phyloP scores from a whole-genome alignment of 2,329 filamentous ascomycete genomes.

The Plectosphaerella cucumerina region DNA sequence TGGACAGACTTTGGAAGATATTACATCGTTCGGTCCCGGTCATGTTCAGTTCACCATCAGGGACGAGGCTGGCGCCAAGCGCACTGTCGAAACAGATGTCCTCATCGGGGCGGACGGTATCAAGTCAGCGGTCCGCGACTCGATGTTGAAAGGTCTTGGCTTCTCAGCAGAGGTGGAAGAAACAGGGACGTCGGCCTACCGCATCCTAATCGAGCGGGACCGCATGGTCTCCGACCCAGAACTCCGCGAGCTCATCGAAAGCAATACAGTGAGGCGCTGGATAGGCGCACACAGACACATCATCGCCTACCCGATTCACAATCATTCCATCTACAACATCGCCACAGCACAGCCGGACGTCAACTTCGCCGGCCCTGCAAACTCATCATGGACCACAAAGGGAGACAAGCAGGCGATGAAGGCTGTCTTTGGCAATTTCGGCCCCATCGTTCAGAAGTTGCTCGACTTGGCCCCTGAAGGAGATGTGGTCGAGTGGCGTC shows the following conservation, averaged over 20 bases:
- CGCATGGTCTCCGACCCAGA: conserved; percentile 65
- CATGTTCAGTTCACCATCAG: conserved; percentile 54
- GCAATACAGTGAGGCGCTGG: conserved; percentile 56
- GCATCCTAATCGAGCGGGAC: conserved; percentile 45
- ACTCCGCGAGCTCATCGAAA: conserved; percentile 54
- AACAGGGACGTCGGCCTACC: conserved; percentile 49
- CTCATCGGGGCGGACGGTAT: conserved; percentile 51
- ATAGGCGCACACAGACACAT: conserved; percentile 64
- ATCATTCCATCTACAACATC: conserved; percentile 63
- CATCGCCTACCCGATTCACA: conserved; percentile 62
- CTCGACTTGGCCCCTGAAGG: conserved; percentile 58
- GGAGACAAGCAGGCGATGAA: conserved; percentile 59
- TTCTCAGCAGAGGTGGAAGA: conserved; percentile 38
- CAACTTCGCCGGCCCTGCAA: conserved; percentile 44
- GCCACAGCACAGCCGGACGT: conserved; percentile 57
- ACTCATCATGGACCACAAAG: conserved; percentile 59
- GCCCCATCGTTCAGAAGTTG: conserved; percentile 56
- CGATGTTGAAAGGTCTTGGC: conserved; percentile 49
- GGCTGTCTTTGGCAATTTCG: conserved; percentile 55
- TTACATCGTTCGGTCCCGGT: conserved; percentile 55
- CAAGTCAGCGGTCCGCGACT: conserved; percentile 40
- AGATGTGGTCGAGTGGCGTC: conserved; percentile 63
- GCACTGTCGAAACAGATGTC: conserved; percentile 42
- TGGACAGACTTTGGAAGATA: conserved; percentile 46
- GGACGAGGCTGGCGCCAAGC: conserved; percentile 49